These are phyloP conservation scores for Chlorella sorokiniana DNA, from an alignment of 139 green algal species.

Conservation along the genomic window DNA sequence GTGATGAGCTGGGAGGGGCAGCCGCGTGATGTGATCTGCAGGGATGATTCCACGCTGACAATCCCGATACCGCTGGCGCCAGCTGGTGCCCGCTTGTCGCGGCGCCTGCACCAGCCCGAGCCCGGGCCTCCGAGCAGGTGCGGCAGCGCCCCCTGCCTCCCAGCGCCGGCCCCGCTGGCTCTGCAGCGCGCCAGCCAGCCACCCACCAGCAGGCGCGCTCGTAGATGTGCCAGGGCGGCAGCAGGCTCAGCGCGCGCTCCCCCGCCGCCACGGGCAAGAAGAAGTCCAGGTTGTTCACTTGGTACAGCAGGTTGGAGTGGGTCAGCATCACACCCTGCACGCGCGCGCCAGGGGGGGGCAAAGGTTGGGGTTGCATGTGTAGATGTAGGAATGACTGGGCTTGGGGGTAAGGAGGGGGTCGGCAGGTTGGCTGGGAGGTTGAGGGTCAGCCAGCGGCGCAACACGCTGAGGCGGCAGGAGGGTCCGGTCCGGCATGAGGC, in stretches of 20 bases:
- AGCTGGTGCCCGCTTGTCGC: too few species aligned
- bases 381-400: background rate
- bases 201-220: conserved; percentile 6
- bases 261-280: conserved; percentile 63
- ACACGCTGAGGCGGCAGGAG: background rate
- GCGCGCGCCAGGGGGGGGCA: background rate
- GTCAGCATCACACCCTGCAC: conserved; percentile 77
- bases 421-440: background rate
- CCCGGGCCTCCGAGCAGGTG: too few species aligned
- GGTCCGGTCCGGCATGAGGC: background rate
- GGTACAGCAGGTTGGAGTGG: conserved; percentile 89
- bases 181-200: background rate
- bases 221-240: conserved; percentile 94
- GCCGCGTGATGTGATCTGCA: too few species aligned
- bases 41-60: too few species aligned
- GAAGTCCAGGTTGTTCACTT: conserved; percentile 59
- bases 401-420: conserved; percentile 43
- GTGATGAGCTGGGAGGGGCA: too few species aligned
- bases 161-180: too few species aligned
- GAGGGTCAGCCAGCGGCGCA: background rate
- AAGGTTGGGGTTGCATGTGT: background rate
- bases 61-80: too few species aligned
- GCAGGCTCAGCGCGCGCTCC: conserved; percentile 73
- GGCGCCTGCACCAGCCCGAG: too few species aligned
- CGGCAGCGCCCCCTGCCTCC: too few species aligned